phyloP scores from a whole-genome alignment of 1,139 yeast species.

The Lodderomyces pseudojiufengensis region DNA sequence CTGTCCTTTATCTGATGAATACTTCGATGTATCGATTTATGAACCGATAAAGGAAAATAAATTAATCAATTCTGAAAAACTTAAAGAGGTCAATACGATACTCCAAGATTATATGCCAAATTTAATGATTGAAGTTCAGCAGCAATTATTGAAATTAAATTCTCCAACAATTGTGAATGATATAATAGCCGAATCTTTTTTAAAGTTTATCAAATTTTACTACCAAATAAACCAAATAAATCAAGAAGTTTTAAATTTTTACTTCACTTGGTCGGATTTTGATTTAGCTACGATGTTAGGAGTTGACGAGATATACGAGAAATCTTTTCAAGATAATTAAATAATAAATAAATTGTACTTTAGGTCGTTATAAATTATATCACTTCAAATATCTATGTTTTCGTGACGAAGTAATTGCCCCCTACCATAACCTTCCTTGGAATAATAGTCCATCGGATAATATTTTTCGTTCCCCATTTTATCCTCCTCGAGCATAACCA shows the following conservation, averaged over 20 bases:
- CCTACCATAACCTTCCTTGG: conserved; percentile 88
- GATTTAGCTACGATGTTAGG: conserved; percentile 69
- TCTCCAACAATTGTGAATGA: conserved; percentile 62
- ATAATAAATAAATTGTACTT: no score
- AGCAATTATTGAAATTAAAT: conserved; percentile 51
- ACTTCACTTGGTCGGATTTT: conserved; percentile 49
- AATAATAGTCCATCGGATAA: conserved; percentile 96
- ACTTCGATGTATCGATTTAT: conserved; percentile 53
- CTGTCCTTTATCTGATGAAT: conserved; percentile 52
- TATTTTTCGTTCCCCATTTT: conserved; percentile 58
- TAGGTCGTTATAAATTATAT: no score
- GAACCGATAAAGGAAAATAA: conserved; percentile 63
- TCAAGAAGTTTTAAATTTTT: conserved; percentile 37
- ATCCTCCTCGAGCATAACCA: conserved; percentile 80
- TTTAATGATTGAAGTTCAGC: conserved; percentile 61
- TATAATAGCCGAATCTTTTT: conserved; percentile 47
- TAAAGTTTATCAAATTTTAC: conserved; percentile 52
- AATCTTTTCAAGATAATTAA: background rate
- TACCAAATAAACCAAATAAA: conserved; percentile 41
- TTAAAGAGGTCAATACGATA: conserved; percentile 38
- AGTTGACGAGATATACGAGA: conserved; percentile 36
- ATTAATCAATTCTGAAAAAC: conserved; percentile 43
- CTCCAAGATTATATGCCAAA: conserved; percentile 54
- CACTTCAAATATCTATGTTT: background rate
- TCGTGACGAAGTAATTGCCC: conserved; percentile 59